Base-by-base conservation (phyloP, 208 protist species). In the Borovskyia barvae region DNA sequence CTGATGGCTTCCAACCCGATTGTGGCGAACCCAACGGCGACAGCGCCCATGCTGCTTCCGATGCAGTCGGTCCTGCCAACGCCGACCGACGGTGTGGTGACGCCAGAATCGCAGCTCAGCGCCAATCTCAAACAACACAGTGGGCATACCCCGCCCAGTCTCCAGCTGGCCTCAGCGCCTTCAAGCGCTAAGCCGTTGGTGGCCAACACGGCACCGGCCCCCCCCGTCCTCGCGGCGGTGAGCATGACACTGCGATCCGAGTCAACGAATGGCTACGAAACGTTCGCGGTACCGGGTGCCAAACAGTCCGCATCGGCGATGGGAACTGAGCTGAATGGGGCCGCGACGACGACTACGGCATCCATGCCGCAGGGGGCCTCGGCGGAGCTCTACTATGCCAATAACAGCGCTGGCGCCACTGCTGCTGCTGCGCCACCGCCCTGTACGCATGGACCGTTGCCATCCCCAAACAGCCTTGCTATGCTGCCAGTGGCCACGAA, bases 201-300 rank as follows among this genome's bases (percentile, higher is more conserved):
- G 2, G 43, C 69, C 14, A 46, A 66, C 35, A 66, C 41, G 4
- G 72, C 72, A 3, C 60, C 55, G 3, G 28, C 72, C 1, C 74
- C 79, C 8, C 54, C 79, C 20, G 8, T 52, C 1, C 46, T 47
- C 20, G 52, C 60, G 0, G 47, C 52, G 1, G 15, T 56, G 6
- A 61, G 64, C 53, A 20, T 82, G 43, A 45, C 60, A 5, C 1
- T 67, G 11, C 75, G 57, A 14, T 12, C 63, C 3, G 26, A 37
- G 0, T 41, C 71, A 3, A 41, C 48, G 28, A 65, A 62, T 33
- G 59, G 54, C 6, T 68, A 71, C 24, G 54, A 52, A 17, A 75
- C 61, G 66, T 71, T 71, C 56, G 66, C 58, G 25, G 71, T 72
- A 36, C 48, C 35, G 2, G 52, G 52, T 15, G 50, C 32, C 51